Percentiles rank a stretch among this genome's conserved stretches.
These are phyloP conservation scores for Penicillium waksmanii DNA, from an alignment of 495 filamentous ascomycete genomes.

Conservation along the genomic window DNA sequence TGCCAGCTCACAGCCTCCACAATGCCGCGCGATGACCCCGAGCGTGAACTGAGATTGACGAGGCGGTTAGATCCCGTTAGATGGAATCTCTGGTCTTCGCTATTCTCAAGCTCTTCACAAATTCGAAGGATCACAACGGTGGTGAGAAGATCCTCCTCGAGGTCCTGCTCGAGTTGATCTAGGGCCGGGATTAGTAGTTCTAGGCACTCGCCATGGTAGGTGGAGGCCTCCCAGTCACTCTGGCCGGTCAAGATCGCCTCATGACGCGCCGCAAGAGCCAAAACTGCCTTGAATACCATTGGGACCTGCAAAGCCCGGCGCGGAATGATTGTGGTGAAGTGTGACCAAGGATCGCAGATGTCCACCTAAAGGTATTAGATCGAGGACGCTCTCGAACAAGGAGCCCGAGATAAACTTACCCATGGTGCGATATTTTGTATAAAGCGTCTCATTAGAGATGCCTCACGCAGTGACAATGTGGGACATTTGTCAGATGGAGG, in stretches of 20 bases:
- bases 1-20: conserved; percentile 49
- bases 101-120: conserved; percentile 42
- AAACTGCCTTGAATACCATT: conserved; percentile 41
- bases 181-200: conserved; percentile 39
- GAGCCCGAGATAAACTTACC: conserved; percentile 24
- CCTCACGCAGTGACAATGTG: conserved; percentile 35
- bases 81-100: conserved; percentile 40
- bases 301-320: conserved; percentile 36
- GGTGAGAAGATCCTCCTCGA: conserved; percentile 40
- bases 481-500: conserved; percentile 5
- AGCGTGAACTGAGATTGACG: conserved; percentile 40
- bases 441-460: conserved; percentile 38
- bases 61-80: conserved; percentile 42
- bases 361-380: conserved; percentile 31
- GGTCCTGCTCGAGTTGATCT: conserved; percentile 31
- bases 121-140: conserved; percentile 44
- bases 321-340: conserved; percentile 42
- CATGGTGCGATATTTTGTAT: conserved; percentile 40
- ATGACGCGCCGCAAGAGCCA: conserved; percentile 40
- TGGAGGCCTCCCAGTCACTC: conserved; percentile 42
- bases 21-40: conserved; percentile 41
- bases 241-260: conserved; percentile 36
- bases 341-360: conserved; percentile 40
- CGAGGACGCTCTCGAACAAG: not conserved
- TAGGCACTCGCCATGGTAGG: conserved; percentile 43